Conservation (phyloP, 2,329 filamentous ascomycete genomes). For the Orbilia oligospora region DNA sequence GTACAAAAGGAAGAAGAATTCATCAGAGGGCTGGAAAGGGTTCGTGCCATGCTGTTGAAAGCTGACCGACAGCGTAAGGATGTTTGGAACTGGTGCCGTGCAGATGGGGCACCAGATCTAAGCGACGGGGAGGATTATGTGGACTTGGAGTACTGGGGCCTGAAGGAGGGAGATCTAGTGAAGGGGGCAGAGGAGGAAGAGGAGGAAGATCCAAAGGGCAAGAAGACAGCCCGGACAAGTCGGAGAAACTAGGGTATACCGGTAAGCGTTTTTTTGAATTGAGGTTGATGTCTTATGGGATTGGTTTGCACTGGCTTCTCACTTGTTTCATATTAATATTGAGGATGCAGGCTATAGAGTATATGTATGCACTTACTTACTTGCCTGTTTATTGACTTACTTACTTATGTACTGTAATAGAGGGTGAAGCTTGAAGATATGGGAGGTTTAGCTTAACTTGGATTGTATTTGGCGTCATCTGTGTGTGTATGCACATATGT, state of each 20-base stretch:
- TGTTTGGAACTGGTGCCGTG: conserved; percentile 82
- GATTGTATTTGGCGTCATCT: conserved; percentile 24
- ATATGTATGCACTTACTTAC: too few relatives aligned
- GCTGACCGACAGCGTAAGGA: conserved; percentile 80
- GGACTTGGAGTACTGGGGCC: conserved; percentile 82
- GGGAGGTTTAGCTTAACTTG: background rate
- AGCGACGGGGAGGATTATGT: conserved; percentile 93
- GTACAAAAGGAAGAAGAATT: conserved; percentile 90
- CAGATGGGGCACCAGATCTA: conserved; percentile 76
- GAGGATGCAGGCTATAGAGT: background rate
- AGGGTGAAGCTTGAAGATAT: background rate
- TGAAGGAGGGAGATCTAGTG: conserved; percentile 78
- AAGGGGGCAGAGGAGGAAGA: conserved; percentile 82
- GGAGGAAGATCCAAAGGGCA: conserved; percentile 63
- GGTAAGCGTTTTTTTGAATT: background rate
- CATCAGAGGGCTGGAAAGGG: conserved; percentile 77
- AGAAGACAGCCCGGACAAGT: conserved; percentile 54
- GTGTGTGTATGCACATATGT: background rate
- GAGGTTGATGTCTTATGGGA: background rate
- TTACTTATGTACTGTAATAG: background rate
- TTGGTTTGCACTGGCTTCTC: background rate
- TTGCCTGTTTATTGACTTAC: too few relatives aligned
- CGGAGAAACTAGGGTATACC: conserved; percentile 24
- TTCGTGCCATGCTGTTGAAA: conserved; percentile 79
- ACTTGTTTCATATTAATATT: background rate